Evolutionary conservation across 2,329 filamentous ascomycete species (phyloP), one percentile per base, ranked within the genome.

Genomic region (Periglandula ipomoeae): DNA sequence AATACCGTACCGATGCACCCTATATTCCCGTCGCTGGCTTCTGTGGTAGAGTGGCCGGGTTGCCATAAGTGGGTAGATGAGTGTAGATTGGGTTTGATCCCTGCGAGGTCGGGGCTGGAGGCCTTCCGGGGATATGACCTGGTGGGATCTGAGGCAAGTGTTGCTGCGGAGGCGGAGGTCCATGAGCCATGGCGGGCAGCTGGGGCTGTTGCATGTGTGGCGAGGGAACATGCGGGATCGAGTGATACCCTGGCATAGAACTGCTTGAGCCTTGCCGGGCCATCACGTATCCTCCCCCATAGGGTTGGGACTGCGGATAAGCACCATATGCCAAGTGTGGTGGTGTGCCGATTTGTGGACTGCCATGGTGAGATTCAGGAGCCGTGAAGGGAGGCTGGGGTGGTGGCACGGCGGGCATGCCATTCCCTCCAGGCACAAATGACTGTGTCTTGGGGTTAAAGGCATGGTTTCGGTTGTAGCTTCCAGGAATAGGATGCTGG

Each of bases 371-470:
- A 35, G 70, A 72, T 35, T 68, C 70, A 8, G 68, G 68, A 30
- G 71, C 71, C 39, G 66, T 72, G 52, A 73, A 79, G 1, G 71
- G 69, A 15, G 70, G 70, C 52, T 72, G 68, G 5, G 73, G 69
- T 27, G 69, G 68, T 37, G 72, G 74, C 54, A 73, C 70, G 3
- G 73, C 69, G 26, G 70, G 66, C 63, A 76, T 72, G 23, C 71
- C 69, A 53, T 66, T 72, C 52, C 79, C 61, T 17, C 68, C 65
- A 42, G 91, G 91, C 22, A 95, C 80, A 65, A 97, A 96, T 0
- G 90, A 87, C 61, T 95, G 87, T 15, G 87, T 96, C 69, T 95
- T 90, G 1, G 90, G 91, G 61, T 96, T 96, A 70, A 97, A 96
- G 11, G 85, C 81, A 58, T 89, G 87, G 46, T 68, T 69, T 50